Evolutionary conservation across 129 eudicot species (phyloP).

Genomic region (Artemisia argyi): DNA sequence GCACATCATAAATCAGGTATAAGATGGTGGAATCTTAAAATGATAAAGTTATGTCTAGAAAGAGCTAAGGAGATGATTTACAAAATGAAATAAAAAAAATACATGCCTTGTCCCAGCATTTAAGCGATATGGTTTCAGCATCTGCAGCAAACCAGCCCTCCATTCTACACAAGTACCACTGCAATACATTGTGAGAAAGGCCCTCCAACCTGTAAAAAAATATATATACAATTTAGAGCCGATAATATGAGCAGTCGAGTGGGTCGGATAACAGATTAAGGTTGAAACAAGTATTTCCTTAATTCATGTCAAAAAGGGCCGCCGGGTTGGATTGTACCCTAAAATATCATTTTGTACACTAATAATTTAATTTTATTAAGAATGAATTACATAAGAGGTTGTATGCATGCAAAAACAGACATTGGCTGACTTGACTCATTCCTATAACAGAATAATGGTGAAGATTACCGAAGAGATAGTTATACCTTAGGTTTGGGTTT

Average conservation of each 20-base stretch:
- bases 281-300: too few relatives aligned
- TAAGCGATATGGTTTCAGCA: conserved; percentile 92
- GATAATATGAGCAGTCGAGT: neutral
- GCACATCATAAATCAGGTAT: conserved; percentile 16
- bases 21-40: conserved; percentile 10
- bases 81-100: neutral
- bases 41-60: neutral
- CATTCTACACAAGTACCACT: conserved; percentile 99
- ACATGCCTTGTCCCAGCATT: conserved; percentile 88
- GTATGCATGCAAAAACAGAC: too few relatives aligned
- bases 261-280: too few relatives aligned
- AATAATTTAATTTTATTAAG: too few relatives aligned
- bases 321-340: too few relatives aligned
- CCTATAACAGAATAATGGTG: neutral
- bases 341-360: too few relatives aligned
- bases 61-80: neutral
- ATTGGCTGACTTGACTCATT: too few relatives aligned
- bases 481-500: conserved; percentile 79
- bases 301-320: too few relatives aligned
- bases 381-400: too few relatives aligned
- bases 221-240: neutral
- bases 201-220: conserved; percentile 67
- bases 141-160: conserved; percentile 99
- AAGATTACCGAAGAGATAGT: conserved; percentile 7
- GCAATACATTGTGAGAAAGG: conserved; percentile 85